phyloP scores from a whole-genome alignment of 2,329 filamentous ascomycete genomes.

The Monosporascus sp. region DNA sequence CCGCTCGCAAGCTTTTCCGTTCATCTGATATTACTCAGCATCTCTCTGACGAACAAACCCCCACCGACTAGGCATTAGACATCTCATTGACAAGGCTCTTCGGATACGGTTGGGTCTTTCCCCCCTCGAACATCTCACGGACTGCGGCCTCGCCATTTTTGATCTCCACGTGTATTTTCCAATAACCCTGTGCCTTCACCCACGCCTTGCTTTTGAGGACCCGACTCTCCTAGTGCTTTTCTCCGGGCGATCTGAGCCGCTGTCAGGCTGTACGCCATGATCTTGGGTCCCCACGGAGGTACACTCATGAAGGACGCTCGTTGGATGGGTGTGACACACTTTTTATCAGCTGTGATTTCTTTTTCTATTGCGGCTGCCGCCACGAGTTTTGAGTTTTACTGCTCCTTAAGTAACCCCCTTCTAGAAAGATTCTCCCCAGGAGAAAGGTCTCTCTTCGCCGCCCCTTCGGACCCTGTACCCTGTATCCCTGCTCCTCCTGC shows the following conservation, averaged over 20 bases:
- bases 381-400: not conserved
- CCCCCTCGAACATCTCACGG: no score
- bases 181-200: not conserved
- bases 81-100: not conserved
- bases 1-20: constrained; percentile 4
- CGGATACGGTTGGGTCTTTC: not conserved
- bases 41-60: no score
- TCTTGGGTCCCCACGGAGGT: not conserved
- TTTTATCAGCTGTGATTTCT: not conserved
- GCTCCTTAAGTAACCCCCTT: no score
- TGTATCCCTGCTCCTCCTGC: not conserved
- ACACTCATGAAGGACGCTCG: not conserved
- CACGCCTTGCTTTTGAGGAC: not conserved
- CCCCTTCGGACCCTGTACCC: not conserved
- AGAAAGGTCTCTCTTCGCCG: not conserved
- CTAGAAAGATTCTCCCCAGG: no score
- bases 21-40: no score
- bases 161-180: not conserved
- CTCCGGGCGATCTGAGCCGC: not conserved
- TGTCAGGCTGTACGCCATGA: not conserved
- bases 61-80: no score
- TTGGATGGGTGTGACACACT: not conserved
- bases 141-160: not conserved
- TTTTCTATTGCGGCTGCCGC: not conserved
- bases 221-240: no score